Conservation (phyloP, 1,284 basidiomycete genomes). For the Abortiporus biennis region DNA sequence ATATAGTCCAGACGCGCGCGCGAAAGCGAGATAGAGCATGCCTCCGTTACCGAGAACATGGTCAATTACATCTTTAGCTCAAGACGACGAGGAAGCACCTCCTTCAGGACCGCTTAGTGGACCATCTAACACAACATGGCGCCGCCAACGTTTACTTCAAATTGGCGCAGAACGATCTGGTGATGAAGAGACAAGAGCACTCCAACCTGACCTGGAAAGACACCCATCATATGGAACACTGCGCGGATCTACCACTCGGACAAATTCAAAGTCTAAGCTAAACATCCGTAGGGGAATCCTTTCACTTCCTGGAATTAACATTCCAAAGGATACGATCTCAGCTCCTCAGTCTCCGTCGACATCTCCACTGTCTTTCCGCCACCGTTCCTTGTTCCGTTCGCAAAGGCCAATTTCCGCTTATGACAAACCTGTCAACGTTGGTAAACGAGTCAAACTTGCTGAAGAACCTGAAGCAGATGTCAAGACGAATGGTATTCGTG, state of each 20-base stretch:
- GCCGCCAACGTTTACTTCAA: slow-evolving; percentile 44
- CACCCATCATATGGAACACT: slow-evolving; percentile 45
- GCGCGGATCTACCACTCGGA: slow-evolving; percentile 15
- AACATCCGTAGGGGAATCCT: slow-evolving; percentile 28
- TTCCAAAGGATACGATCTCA: slow-evolving; percentile 21
- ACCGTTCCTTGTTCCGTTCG: slow-evolving; percentile 32
- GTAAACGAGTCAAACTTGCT: slow-evolving; percentile 22
- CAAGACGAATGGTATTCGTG: slow-evolving; percentile 79
- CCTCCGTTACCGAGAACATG: too few relatives aligned
- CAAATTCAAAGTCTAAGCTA: slow-evolving; percentile 25
- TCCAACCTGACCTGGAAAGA: slow-evolving; percentile 17
- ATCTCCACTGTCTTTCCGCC: slow-evolving; percentile 29
- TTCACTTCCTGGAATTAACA: slow-evolving; percentile 28
- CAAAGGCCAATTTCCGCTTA: slow-evolving; percentile 71
- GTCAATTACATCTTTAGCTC: slow-evolving; percentile 2
- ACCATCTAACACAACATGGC: slow-evolving; percentile 38
- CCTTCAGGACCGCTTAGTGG: slow-evolving; percentile 28
- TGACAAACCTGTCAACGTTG: slow-evolving; percentile 45
- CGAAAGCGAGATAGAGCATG: too few relatives aligned
- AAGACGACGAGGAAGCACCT: slow-evolving; percentile 10
- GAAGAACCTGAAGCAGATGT: slow-evolving; percentile 48
- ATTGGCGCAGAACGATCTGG: slow-evolving; percentile 29
- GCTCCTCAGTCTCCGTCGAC: slow-evolving; percentile 17
- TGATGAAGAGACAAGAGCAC: slow-evolving; percentile 18
- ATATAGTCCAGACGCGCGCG: too few relatives aligned